These are phyloP conservation scores for Spizellomyces punctatus DNA, from an alignment of 192 early-diverging fungal species.

Conservation along the genomic window DNA sequence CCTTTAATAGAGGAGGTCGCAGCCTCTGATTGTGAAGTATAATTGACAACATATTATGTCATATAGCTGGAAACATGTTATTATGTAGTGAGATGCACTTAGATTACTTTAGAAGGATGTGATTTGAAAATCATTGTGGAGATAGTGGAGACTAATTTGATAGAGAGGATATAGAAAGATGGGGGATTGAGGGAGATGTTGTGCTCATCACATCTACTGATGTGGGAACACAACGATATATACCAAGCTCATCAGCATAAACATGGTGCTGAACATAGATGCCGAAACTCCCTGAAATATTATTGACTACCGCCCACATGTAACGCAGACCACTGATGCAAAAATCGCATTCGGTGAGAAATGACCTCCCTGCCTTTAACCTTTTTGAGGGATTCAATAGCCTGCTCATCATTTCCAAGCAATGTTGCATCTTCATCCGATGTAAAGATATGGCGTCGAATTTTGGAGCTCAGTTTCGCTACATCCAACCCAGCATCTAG, in stretches of 20 bases:
- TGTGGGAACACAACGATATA: not conserved
- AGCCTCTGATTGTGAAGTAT: no score
- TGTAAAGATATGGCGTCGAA: not conserved
- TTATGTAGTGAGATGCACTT: no score
- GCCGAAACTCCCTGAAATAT: not conserved
- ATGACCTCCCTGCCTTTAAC: not conserved
- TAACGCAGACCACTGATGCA: not conserved
- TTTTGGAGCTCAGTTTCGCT: not conserved
- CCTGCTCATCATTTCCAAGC: not conserved
- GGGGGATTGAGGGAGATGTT: not conserved
- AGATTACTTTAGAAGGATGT: no score
- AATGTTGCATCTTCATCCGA: not conserved
- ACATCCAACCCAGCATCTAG: not conserved
- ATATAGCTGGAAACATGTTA: no score
- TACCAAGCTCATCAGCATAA: not conserved
- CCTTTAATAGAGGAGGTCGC: no score
- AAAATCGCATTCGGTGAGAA: not conserved
- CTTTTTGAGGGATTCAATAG: not conserved
- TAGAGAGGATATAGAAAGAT: not conserved
- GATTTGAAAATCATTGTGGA: no score
- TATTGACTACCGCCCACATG: not conserved
- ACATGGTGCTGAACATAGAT: not conserved
- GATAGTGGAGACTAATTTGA: not conserved
- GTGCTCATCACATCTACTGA: not conserved
- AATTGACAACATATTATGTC: no score